Evolutionary conservation across 1,139 yeast species (phyloP).

Genomic region (Pichia sp.): DNA sequence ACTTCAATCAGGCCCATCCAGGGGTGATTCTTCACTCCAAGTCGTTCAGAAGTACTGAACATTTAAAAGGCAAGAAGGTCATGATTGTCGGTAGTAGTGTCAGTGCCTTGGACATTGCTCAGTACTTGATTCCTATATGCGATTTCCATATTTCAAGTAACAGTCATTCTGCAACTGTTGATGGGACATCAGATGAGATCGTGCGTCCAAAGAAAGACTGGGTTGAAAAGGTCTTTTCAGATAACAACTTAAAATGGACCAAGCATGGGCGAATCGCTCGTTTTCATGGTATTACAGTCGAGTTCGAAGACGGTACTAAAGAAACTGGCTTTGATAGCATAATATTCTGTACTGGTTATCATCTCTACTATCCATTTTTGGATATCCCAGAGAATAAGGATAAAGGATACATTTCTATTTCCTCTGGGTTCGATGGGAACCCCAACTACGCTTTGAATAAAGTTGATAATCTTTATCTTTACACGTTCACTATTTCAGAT

Average conservation of each 20-base stretch:
- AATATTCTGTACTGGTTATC: constrained; percentile 46
- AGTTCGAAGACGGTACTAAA: constrained; percentile 36
- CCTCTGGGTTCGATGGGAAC: constrained; percentile 19
- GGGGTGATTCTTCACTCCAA: constrained; percentile 42
- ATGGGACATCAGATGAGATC: neutral
- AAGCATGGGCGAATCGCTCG: constrained; percentile 15
- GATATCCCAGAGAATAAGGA: constrained; percentile 24
- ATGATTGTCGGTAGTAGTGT: constrained; percentile 49
- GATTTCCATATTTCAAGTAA: constrained; percentile 6
- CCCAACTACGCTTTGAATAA: constrained; percentile 21
- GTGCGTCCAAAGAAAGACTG: neutral
- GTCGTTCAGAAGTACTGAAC: constrained; percentile 38
- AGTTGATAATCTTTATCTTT: constrained; percentile 35
- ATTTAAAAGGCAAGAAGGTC: constrained; percentile 39
- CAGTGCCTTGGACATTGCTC: constrained; percentile 48
- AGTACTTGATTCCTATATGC: constrained; percentile 43
- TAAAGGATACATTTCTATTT: constrained; percentile 21
- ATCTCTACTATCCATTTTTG: constrained; percentile 39
- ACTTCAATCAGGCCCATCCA: constrained; percentile 34
- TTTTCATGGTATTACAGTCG: constrained; percentile 23
- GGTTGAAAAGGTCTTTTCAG: constrained; percentile 2
- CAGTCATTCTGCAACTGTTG: neutral
- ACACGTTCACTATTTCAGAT: constrained; percentile 40
- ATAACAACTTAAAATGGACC: neutral
- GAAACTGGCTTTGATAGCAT: constrained; percentile 37